Evolutionary conservation across 1,284 basidiomycete species (phyloP).

Genomic region (Ganoderma multipileum): DNA sequence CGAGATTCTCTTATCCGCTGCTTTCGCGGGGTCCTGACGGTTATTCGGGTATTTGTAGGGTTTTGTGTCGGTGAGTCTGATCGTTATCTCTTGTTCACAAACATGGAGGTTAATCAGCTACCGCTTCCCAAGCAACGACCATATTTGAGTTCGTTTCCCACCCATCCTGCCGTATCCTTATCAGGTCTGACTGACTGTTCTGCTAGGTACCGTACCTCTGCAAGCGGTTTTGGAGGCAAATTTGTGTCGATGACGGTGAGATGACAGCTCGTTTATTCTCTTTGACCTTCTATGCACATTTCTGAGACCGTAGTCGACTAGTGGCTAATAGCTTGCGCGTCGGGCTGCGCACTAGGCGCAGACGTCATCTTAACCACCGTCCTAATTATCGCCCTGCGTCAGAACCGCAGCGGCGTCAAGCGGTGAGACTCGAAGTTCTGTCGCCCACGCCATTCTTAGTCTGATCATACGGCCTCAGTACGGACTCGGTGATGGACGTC

Average conservation of each 20-base stretch:
- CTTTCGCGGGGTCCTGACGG: background rate
- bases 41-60: background rate
- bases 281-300: background rate
- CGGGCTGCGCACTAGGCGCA: background rate
- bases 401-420: background rate
- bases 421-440: background rate
- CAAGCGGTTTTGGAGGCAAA: background rate
- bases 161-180: background rate
- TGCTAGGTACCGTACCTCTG: background rate
- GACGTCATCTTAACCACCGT: background rate
- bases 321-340: background rate
- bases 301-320: background rate
- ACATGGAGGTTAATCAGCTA: background rate
- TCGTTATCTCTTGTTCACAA: background rate
- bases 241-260: constrained; percentile 1
- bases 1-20: background rate
- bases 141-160: background rate
- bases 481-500: background rate
- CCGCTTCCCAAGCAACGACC: background rate
- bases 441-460: background rate
- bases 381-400: background rate
- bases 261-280: background rate
- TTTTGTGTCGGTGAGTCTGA: background rate
- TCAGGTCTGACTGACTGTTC: background rate
- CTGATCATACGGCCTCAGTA: background rate